Percentiles rank a stretch among this genome's conserved stretches.
Conservation (phyloP, 768 basidiomycete genomes). For the Melanogaster broomeanus region DNA sequence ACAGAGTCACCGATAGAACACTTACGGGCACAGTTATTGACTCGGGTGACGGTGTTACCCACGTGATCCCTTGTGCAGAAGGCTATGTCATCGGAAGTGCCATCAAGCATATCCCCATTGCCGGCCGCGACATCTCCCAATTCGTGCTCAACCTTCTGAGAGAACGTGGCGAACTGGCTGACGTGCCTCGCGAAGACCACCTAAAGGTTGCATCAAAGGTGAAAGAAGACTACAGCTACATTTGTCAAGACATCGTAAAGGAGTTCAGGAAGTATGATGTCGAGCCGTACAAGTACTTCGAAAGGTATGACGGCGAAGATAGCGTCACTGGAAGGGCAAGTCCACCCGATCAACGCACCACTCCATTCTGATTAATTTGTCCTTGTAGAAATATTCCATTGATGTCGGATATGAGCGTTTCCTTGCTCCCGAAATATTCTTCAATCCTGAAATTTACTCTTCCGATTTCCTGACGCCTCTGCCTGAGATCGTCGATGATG, state of each 20-base stretch:
- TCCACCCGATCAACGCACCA: neutral
- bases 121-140: constrained; percentile 94
- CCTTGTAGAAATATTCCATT: constrained; percentile 79
- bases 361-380: constrained; percentile 9
- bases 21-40: constrained; percentile 98
- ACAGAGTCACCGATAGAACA: constrained; percentile 85
- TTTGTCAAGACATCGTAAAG: constrained; percentile 98
- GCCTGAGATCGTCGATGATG: constrained; percentile 93
- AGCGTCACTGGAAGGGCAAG: constrained; percentile 88
- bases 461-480: constrained; percentile 97
- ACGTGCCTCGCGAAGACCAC: constrained; percentile 96
- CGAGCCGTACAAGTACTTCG: constrained; percentile 94
- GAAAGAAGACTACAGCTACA: constrained; percentile 98
- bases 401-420: constrained; percentile 99
- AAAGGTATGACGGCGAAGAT: constrained; percentile 91
- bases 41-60: constrained; percentile 98
- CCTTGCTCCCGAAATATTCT: constrained; percentile 98
- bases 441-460: constrained; percentile 98
- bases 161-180: constrained; percentile 88
- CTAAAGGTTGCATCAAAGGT: constrained; percentile 88
- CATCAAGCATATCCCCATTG: constrained; percentile 98
- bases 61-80: constrained; percentile 94
- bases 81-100: constrained; percentile 99
- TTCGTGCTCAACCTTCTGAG: constrained; percentile 96
- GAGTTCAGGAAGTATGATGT: constrained; percentile 98